Evolutionary conservation across 2,329 filamentous ascomycete genomes (phyloP), one percentile per base, ranked within the genome.

Genomic region (Lojkania enalia): DNA sequence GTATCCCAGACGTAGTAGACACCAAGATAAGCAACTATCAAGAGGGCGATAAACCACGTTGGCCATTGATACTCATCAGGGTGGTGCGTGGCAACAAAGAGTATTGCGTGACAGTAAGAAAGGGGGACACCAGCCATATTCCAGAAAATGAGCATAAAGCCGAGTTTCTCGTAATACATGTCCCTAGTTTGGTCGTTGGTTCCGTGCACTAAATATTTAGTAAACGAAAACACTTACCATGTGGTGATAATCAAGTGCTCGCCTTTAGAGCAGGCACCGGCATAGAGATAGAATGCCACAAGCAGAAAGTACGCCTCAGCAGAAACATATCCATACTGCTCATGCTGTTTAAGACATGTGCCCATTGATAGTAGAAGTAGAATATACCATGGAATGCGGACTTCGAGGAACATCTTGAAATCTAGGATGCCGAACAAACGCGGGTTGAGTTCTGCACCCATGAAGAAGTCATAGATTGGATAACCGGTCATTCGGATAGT

Each of bases 91-190:
- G 90, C 90, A 39, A 96, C 80, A 74, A 88, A 96, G 60, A 96
- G 83, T 37, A 88, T 92, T 80, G 88, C 94, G 77, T 96, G 90
- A 76, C 90, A 95, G 79, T 96, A 96, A 42, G 85, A 90, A 40
- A 96, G 79, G 12, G 90, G 90, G 19, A 96, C 90, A 56, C 90
- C 90, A 35, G 90, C 90, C 67, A 96, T 77, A 73, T 96, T 96
- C 90, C 90, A 96, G 82, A 96, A 96, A 71, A 95, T 95, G 56
- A 96, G 82, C 90, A 96, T 96, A 77, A 96, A 96, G 40, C 90
- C 90, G 83, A 88, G 91, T 75, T 96, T 96, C 78, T 96, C 90
- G 61, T 90, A 92, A 77, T 95, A 95, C 86, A 96, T 95, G 63
- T 96, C 90, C 86, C 80, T 83, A 41, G n/a, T 19, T 3, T 27